Base-by-base conservation (phyloP, 345 rosid genomes). In the Chamaenerion angustifolium region DNA sequence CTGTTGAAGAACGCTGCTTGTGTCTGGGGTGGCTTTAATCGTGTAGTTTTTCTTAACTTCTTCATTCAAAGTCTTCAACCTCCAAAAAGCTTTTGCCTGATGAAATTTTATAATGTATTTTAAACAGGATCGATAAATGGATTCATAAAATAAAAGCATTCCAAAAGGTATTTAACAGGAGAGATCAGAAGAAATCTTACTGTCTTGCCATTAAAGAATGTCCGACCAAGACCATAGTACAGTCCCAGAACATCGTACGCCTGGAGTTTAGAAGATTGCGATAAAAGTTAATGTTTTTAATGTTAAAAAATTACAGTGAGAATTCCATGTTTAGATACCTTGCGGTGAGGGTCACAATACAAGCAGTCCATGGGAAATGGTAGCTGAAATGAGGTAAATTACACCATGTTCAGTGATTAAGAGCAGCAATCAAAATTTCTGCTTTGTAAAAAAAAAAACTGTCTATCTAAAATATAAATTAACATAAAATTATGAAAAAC, bases 311-410 rank as follows among this genome's bases (percentile, higher is more conserved):
- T 31, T 31, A 31, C 37, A 31, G 37, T 31, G 37, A 31, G 8
- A 31, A 5, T 3, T 31, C 37, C 10, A 31, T 31, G 37, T 31
- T 31, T 31, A 31, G 37, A 31, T 72, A 85, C 94, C 95, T 90
- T 77, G 64, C 86, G 84, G 11, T 73, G 78, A 52, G 98, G 94
- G 69, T 86, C 98, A 8, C 88, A 90, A 43, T 81, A 85, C 27
- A 85, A 92, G 61, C 67, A 71, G 59, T 90, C 92, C 83, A 77
- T 64, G 4, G 98, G 94, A 59, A 90, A 85, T 2, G 95, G 92
- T 51, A 86, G 72, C 98, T 86, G 76, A 35, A 54, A 12, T 50
- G 50, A 31, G 37, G 37, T 31, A 31, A 31, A 31, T 31, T 31
- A 1, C 10, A 7, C 37, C 1, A 31, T 31, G 5, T 31, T 31